Percentiles rank a stretch among this genome's conserved stretches.
These are phyloP conservation scores for Dujonia santamariae DNA, from an alignment of 1,139 yeast genomes.

Conservation along the genomic window DNA sequence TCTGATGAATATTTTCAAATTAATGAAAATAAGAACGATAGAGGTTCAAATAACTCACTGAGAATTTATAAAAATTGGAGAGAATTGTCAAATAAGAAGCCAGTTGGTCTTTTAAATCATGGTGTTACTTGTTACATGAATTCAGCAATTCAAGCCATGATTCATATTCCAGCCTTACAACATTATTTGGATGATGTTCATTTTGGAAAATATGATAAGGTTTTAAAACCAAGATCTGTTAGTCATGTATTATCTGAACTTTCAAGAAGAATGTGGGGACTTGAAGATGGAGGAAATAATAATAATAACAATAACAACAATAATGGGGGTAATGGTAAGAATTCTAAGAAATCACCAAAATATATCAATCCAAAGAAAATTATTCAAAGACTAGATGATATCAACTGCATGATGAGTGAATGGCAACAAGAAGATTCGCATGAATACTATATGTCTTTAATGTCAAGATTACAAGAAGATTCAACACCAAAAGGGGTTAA, in stretches of 20 bases:
- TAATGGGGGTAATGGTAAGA: too few relatives aligned
- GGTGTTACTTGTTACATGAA: slow-evolving; percentile 98
- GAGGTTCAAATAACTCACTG: slow-evolving; percentile 56
- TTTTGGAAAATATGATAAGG: slow-evolving; percentile 44
- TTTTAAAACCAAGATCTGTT: slow-evolving; percentile 57
- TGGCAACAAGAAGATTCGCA: slow-evolving; percentile 99
- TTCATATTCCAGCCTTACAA: slow-evolving; percentile 88
- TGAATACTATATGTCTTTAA: slow-evolving; percentile 89
- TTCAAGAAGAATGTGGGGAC: slow-evolving; percentile 62
- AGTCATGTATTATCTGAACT: slow-evolving; percentile 73
- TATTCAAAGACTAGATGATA: slow-evolving; percentile 71
- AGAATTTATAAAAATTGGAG: slow-evolving; percentile 66
- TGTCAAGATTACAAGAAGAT: slow-evolving; percentile 88
- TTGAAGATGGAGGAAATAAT: slow-evolving; percentile 24
- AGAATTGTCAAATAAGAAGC: slow-evolving; percentile 38
- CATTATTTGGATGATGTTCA: slow-evolving; percentile 72
- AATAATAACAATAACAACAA: slow-evolving; percentile 11
- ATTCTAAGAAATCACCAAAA: slow-evolving; percentile 19
- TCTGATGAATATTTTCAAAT: slow-evolving; percentile 40
- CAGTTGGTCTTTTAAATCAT: slow-evolving; percentile 80
- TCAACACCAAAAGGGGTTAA: slow-evolving; percentile 85
- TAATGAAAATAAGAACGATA: slow-evolving; percentile 50
- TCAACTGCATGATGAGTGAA: slow-evolving; percentile 93
- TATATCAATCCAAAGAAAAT: slow-evolving; percentile 73
- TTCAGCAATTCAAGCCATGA: slow-evolving; percentile 85